Base-by-base conservation (phyloP, 306 rosid species). In the Ammopiptanthus mongolicus region DNA sequence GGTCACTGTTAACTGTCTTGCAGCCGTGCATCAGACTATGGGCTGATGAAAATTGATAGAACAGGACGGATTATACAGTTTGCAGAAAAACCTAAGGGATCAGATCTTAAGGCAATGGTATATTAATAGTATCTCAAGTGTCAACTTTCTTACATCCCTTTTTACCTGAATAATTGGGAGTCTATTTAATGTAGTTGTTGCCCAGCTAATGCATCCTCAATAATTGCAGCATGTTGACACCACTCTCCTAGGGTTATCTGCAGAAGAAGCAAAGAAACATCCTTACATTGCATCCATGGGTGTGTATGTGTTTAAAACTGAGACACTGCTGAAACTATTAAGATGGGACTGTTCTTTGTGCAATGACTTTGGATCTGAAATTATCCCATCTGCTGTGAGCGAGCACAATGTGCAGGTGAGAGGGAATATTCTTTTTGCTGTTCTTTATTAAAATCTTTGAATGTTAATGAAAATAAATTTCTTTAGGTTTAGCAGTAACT, bases 241-340 rank as follows among this genome's bases (percentile, higher is more conserved):
- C 19, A 82, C 88, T 44, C 59, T 90, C 67, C 92, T 95, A 12
- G 97, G 99, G 58, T 87, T 95, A 77, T 84, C 97, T 36, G 85
- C 89, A 13, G 77, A 77, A 76, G 97, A 95, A 41, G 96, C 97
- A 33, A 48, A 48, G 73, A 72, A 74, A 56, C 13, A 81, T 59
- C 97, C 96, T 57, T 95, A 87, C 74, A 92, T 95, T 79, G 99
- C 96, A 63, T 95, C 99, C n/a, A 95, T 95, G 99, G 97, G 99
- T 65, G 96, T 95, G 64, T 95, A 95, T 37, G 91, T 95, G 12
- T 95, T 95, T 68, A 82, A 83, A 84, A 90, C 97, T 36, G 99
- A 95, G 29, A 83, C 88, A 74, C 87, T 95, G 18, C 86, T 95
- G 61, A 85, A 89, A 82, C 87, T 95, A 47, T 64, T 95, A 80